Base-by-base conservation (phyloP, 1,284 basidiomycete genomes). In the Naganishia cerealis region DNA sequence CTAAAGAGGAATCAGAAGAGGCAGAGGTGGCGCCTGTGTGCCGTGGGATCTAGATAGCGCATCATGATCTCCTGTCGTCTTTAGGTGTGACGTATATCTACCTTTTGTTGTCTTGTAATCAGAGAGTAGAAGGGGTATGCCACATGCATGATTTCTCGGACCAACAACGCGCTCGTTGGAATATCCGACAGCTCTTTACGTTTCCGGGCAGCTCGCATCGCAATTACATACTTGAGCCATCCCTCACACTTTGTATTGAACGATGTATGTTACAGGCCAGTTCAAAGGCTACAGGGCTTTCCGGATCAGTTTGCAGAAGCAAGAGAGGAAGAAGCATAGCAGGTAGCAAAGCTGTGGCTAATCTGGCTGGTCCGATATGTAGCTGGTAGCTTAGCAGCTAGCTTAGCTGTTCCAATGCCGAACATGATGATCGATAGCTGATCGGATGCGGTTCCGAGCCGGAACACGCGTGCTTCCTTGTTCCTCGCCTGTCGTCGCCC, bases 81-180 rank as follows among this genome's bases (percentile, higher is more conserved):
- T 63, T 63, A 40, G 50, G 61, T 40, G 61, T 63, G 40, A 38
- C 38, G 12, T 52, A 42, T 39, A 26, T 53, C 39, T 24, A 50
- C 46, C 46, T 40, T 54, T 39, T 53, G 50, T 63, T 63, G 50
- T 63, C 61, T 63, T 40, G 61, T 63, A 53, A 29, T 53, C n/a
- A 63, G 61, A 53, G 36, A 54, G 33, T 21, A 18, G 50, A 40
- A 46, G 46, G n/a, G 50, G 50, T 26, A 63, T 54, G 61, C 61
- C 39, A 63, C 61, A 63, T 63, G 61, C 61, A 63, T 63, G 61
- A 50, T 63, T 63, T 63, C 61, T 63, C 61, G 50, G 61, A 63
- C 26, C 61, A 63, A 48, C 1, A 50, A 56, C 1, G 6, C 33
- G 36, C 16, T 39, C 33, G 54, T n/a, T 33, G 36, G 29, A 13